Base-by-base conservation (phyloP, 2,329 filamentous ascomycete species). In the Epichloe sp. region DNA sequence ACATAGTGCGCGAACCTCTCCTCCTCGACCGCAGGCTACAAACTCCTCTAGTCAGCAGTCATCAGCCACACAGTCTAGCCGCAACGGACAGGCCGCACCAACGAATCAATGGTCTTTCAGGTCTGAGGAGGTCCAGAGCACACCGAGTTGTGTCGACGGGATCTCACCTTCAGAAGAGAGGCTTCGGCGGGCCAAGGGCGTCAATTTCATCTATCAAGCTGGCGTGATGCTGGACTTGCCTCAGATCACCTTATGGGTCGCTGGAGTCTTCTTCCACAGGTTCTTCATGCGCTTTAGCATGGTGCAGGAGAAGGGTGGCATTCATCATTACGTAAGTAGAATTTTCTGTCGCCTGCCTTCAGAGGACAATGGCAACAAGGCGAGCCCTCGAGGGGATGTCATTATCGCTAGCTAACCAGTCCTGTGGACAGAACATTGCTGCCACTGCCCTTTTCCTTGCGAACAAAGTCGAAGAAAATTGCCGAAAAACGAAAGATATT, bases 381-480 rank as follows among this genome's bases (percentile, higher is more conserved):
- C 26, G 23, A 35, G 8, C 12, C 0, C 12, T 5, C 19, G n/a
- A 11, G 15, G 23, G 6, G 14, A 17, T 40, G 19, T 8, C 15
- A 4, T 21, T 35, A 14, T 26, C 10, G 23, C 44, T 53, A n/a
- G 48, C 31, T 37, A n/a, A 15, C 34, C 38, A 11, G 31, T 14
- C 17, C 23, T 31, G 45, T 40, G 41, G 57, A 56, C 62, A 85
- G 82, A 84, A 84, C 60, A 88, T 95, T 53, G 93, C 90, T 11
- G 93, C 90, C 0, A 95, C 90, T 0, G 80, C 89, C 2, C 76
- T 98, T 2, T 98, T 97, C 60, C 78, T 98, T 10, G 91, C 93
- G 8, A 96, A 94, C 59, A 98, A 98, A 67, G 91, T 94, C 19
- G 91, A 98, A 64, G 93, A 98, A 65, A 95, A 94, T 64, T 94